These are phyloP conservation scores for Pythium guiyangense DNA, from an alignment of 352 stramenopile species.

Conservation along the genomic window DNA sequence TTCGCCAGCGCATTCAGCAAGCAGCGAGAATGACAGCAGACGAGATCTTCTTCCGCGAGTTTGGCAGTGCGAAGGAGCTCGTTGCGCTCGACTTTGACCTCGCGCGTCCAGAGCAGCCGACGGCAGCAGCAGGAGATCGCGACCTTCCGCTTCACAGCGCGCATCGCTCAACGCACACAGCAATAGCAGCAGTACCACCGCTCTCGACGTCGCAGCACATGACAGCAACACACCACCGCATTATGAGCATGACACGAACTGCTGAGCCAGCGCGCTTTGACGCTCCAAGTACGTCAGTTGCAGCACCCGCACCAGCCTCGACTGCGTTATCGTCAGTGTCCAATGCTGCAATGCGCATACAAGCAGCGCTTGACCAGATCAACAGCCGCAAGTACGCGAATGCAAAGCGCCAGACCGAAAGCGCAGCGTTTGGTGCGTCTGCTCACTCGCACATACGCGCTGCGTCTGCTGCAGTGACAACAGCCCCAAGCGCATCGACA, in stretches of 20 bases:
- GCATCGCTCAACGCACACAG: too few species aligned
- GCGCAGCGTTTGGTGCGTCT: neutral
- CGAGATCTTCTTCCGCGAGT: conserved; percentile 65
- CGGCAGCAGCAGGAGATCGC: too few species aligned
- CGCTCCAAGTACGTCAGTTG: conserved; percentile 7
- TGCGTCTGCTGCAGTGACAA: neutral
- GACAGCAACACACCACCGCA: neutral
- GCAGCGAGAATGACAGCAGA: conserved; percentile 40
- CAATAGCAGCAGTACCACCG: too few species aligned
- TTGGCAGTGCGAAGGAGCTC: conserved; percentile 49
- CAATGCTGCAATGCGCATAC: neutral
- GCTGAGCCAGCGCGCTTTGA: too few species aligned
- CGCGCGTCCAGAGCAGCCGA: conserved; percentile 15
- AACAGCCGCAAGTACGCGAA: neutral
- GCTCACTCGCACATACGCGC: neutral
- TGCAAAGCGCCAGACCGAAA: neutral
- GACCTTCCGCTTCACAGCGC: too few species aligned
- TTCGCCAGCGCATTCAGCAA: conserved; percentile 47
- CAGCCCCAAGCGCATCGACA: too few species aligned
- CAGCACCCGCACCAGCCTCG: conserved; percentile 1
- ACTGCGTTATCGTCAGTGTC: neutral
- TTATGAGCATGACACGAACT: too few species aligned
- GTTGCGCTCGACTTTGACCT: conserved; percentile 37
- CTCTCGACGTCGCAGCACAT: too few species aligned
- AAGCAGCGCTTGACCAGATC: neutral